phyloP scores from a whole-genome alignment of 176 grass and related monocot genomes.

The Paspalum vaginatum region DNA sequence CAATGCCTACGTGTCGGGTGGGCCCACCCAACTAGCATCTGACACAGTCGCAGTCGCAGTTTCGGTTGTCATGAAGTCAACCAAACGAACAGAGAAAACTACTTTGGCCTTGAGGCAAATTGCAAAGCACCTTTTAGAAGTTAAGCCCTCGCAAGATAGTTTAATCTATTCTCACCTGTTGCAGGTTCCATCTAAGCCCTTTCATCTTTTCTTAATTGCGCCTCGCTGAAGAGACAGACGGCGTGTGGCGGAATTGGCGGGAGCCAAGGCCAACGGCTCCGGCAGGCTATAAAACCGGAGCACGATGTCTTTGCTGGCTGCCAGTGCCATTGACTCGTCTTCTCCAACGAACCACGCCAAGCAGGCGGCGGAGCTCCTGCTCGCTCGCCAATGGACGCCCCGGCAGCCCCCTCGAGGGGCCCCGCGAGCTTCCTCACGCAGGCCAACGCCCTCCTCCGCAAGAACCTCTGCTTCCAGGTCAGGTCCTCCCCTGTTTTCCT shows the following conservation, averaged over 20 bases:
- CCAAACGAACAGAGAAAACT: neutral
- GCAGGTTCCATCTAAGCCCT: neutral
- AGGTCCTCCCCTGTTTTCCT: neutral
- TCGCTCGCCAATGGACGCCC: neutral
- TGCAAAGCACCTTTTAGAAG: neutral
- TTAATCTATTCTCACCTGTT: neutral
- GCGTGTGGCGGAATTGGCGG: constrained; percentile 16
- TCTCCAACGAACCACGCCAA: neutral
- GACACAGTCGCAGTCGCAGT: neutral
- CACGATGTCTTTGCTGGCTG: neutral
- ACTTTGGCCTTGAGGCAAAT: neutral
- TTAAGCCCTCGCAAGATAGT: neutral
- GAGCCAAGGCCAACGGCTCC: neutral
- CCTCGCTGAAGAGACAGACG: neutral
- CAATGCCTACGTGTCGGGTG: no score
- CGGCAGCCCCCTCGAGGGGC: constrained; percentile 31
- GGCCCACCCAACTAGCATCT: no score
- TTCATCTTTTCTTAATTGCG: neutral
- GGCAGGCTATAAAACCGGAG: constrained; percentile 3
- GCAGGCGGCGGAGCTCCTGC: neutral
- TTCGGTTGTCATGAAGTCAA: neutral
- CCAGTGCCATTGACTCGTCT: neutral
- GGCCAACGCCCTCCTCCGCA: constrained; percentile 95
- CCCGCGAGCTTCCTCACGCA: constrained; percentile 72
- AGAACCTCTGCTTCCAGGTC: constrained; percentile 98